These are phyloP conservation scores for Prasinococcaceae sp. DNA, from an alignment of 139 green algal species.

Conservation along the genomic window DNA sequence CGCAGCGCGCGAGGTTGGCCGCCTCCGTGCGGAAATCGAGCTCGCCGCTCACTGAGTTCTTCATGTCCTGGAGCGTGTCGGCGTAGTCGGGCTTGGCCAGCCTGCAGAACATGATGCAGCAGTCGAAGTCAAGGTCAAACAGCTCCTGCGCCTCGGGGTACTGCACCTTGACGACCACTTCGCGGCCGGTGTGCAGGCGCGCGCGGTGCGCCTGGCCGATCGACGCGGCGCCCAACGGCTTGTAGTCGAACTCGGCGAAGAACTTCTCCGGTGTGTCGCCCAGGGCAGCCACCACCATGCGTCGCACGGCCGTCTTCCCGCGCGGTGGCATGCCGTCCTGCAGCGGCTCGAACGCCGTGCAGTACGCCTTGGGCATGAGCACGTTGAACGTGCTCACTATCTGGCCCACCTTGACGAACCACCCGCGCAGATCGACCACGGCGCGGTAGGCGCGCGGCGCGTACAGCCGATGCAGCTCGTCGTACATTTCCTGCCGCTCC, in stretches of 20 bases:
- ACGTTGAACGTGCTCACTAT: slow-evolving; percentile 90
- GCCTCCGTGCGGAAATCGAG: slow-evolving; percentile 25
- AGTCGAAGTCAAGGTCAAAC: no score
- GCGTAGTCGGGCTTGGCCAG: no score
- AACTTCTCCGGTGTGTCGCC: slow-evolving; percentile 43
- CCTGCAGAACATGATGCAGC: no score
- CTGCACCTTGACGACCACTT: slow-evolving; percentile 96
- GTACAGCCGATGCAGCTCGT: no score
- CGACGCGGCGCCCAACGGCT: slow-evolving; percentile 54
- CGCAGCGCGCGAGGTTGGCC: slow-evolving; percentile 7
- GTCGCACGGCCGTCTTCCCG: slow-evolving; percentile 37
- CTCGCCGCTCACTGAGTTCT: no score
- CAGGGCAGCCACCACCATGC: slow-evolving; percentile 62
- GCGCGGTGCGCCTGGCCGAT: slow-evolving; percentile 82
- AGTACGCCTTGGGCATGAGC: slow-evolving; percentile 79
- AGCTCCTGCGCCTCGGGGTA: slow-evolving; percentile 70
- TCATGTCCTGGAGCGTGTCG: no score
- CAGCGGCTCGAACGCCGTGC: slow-evolving; percentile 85
- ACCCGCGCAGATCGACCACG: slow-evolving; percentile 14
- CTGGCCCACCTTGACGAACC: slow-evolving; percentile 18
- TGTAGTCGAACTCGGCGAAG: slow-evolving; percentile 65
- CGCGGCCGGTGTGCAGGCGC: slow-evolving; percentile 32
- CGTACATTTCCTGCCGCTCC: no score
- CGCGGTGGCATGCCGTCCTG: slow-evolving; percentile 93
- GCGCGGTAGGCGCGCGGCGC: slow-evolving; percentile 7